Evolutionary conservation across 257 asterid genomes (phyloP).

Genomic region (Solanum ossicruentum): DNA sequence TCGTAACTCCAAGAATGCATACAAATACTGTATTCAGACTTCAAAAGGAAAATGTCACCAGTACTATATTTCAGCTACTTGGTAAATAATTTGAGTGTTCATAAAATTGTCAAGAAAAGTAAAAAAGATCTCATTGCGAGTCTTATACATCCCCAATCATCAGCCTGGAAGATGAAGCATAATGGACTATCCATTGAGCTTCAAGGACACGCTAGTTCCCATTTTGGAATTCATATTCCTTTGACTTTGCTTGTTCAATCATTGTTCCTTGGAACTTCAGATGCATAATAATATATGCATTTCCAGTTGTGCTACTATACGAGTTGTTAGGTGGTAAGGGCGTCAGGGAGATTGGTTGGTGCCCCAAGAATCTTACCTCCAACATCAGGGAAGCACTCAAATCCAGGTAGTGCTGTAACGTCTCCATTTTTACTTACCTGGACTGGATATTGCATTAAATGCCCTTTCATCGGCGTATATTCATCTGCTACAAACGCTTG

Average conservation of each 20-base stretch:
- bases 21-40: background rate
- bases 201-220: background rate
- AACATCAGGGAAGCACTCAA: slow-evolving; percentile 58
- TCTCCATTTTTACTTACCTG: slow-evolving; percentile 33
- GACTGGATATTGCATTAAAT: slow-evolving; percentile 59
- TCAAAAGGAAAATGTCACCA: background rate
- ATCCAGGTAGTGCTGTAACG: slow-evolving; percentile 44
- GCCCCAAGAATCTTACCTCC: slow-evolving; percentile 77
- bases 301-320: background rate
- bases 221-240: background rate
- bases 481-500: slow-evolving; percentile 30
- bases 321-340: slow-evolving; percentile 53
- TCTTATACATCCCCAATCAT: background rate
- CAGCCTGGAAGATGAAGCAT: background rate
- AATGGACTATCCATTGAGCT: background rate
- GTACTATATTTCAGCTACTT: background rate
- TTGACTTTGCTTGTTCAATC: background rate
- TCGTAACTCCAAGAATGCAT: background rate
- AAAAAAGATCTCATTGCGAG: background rate
- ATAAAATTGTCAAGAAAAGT: background rate
- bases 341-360: slow-evolving; percentile 71
- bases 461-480: slow-evolving; percentile 49
- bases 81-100: background rate
- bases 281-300: background rate
- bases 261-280: background rate